Conservation (phyloP, 768 basidiomycete species). For the Polyporus arcularius region DNA sequence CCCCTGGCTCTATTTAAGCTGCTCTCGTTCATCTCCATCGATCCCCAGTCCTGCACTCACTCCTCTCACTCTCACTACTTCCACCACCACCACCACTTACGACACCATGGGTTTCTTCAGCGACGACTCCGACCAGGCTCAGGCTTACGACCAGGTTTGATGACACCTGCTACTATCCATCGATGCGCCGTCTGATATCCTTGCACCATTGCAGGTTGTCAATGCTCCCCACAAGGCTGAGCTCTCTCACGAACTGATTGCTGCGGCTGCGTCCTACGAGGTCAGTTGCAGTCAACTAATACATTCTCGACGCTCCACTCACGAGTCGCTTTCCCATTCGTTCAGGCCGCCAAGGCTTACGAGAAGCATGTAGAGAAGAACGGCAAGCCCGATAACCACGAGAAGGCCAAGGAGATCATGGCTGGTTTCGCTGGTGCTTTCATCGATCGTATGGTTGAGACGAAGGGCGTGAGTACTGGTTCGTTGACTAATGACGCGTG, state of each 20-base stretch:
- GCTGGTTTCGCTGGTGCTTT: conserved; percentile 59
- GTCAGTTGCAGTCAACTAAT: conserved; percentile 29
- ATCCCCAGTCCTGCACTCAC: conserved; percentile 20
- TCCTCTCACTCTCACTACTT: conserved; percentile 22
- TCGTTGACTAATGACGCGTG: neutral
- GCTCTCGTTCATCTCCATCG: neutral
- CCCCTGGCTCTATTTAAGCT: conserved; percentile 19
- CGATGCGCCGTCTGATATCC: neutral
- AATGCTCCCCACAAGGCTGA: conserved; percentile 56
- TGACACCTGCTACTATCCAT: neutral
- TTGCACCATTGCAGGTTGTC: conserved; percentile 36
- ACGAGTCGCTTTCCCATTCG: neutral
- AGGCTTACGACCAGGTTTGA: conserved; percentile 43
- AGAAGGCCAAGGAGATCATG: conserved; percentile 56
- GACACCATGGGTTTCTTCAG: conserved; percentile 45
- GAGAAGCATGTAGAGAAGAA: conserved; percentile 51
- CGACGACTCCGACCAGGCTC: conserved; percentile 42
- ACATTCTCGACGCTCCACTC: neutral
- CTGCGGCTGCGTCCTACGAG: conserved; percentile 67
- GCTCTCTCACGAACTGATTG: conserved; percentile 67
- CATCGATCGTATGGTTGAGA: conserved; percentile 56
- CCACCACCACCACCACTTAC: conserved; percentile 16
- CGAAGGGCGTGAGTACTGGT: conserved; percentile 48
- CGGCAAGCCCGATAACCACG: conserved; percentile 53
- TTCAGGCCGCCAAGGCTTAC: conserved; percentile 64